Base-by-base conservation (phyloP, 345 rosid species). In the Syzygium aromaticum region DNA sequence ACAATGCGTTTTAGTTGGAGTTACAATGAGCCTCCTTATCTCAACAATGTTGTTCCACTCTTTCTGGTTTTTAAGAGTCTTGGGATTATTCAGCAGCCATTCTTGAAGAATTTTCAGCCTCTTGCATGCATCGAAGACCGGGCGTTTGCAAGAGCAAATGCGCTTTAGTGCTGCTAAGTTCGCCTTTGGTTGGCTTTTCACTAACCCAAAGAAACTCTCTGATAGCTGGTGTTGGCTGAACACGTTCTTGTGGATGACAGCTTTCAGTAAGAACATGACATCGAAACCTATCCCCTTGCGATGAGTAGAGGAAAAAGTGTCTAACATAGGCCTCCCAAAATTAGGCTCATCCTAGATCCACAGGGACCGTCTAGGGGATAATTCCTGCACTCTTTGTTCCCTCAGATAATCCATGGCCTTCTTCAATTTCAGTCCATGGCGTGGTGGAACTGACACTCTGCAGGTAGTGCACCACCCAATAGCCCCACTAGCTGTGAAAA, bases 1-100 rank as follows among this genome's bases (percentile, higher is more conserved):
- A 92, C 99, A 95, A 89, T 95, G 94, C 17, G 96, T 98, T 94
- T 89, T 95, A 27, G 94, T 94, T 54, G 99, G 99, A 84, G 98
- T 96, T 84, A 97, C 91, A 22, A 89, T 93, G 89, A 97, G 83
- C 94, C 98, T 92, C 91, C 96, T 92, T 82, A 96, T 92, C 90
- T 95, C 97, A 52, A 91, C 90, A 86, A 94, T 88, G 89, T 94
- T 95, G 84, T 91, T 94, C 85, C 89, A 87, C 91, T 88, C 89
- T 52, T 88, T 93, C 77, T 88, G 92, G 84, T 84, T 87, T 90
- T 88, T 90, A 85, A 91, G 83, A 82, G 91, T 92, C 82, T 93
- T 93, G 38, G 96, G 95, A 87, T 94, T 92, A 84, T 88, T 94
- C 87, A 91, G 90, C 90, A 94, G 84, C 97, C 98, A 94, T 88